Evolutionary conservation across 2,329 filamentous ascomycete genomes (phyloP), one percentile per base, ranked within the genome.

Genomic region (Aspergillus felis): DNA sequence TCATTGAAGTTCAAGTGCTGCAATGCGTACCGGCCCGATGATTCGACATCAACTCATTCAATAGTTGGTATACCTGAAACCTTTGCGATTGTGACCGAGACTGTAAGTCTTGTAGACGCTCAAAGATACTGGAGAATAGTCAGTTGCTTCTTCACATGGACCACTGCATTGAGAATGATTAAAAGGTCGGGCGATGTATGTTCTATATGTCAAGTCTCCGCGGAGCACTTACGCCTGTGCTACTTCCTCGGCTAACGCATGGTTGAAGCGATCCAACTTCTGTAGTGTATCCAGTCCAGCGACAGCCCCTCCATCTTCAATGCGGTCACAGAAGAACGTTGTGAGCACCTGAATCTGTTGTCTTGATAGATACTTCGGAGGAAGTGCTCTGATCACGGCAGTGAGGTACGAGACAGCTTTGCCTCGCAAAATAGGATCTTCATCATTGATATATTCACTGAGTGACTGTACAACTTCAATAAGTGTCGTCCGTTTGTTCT

Each of bases 361-460:
- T 57, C 83, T 73, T 9, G 84, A 81, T 29, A 88, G 76, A 59
- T 81, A 81, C 62, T 80, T 83, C 7, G 79, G 76, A 25, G 82
- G 77, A 4, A 86, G 72, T 29, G 78, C 76, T 54, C 71, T 74
- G 57, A 81, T 76, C 47, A 79, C 73, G 22, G 71, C 71, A 12
- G 72, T 75, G 32, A 80, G 66, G 64, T 74, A 80, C 24, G 73
- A 75, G 58, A 78, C 74, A 68, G 83, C 81, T 71, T 86, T 87
- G n/a, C 81, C 80, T 42, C 86, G 79, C 47, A 84, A 76, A 14
- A 79, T 78, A 24, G 78, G 77, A 73, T 88, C 84, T 65, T 87
- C 84, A 69, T 86, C 83, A 63, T 87, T 88, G 66, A 89, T 81
- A 64, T 87, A 88, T 69, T 87, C 84, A 22, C 84, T 84, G 32